Percentiles rank a stretch among this genome's conserved stretches.
phyloP scores from a whole-genome alignment of 208 protist genomes.

The Herpetomonas samuelpessoai region DNA sequence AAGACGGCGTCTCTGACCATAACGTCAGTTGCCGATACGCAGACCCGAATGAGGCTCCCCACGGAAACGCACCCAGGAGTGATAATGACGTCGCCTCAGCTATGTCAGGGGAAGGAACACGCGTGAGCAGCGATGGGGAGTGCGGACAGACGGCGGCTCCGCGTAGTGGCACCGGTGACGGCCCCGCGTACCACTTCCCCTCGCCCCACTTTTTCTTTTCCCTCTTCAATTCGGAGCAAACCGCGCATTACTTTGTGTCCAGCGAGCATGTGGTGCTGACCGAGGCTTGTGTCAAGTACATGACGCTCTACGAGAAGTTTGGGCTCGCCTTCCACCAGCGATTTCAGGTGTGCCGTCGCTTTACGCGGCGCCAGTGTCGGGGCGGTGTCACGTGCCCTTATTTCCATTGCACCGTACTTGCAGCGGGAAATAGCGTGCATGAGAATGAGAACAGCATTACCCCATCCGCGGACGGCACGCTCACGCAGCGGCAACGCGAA shows the following conservation, averaged over 20 bases:
- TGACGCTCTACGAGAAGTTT: slow-evolving; percentile 39
- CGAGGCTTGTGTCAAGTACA: slow-evolving; percentile 55
- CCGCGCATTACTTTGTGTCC: slow-evolving; percentile 50
- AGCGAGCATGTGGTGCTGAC: slow-evolving; percentile 59
- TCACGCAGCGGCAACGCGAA: slow-evolving; percentile 18
- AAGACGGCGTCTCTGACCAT: too few species aligned
- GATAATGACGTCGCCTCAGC: too few species aligned
- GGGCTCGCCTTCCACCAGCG: slow-evolving; percentile 53
- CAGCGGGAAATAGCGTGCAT: slow-evolving; percentile 46
- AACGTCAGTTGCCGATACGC: too few species aligned
- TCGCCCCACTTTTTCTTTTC: too few species aligned
- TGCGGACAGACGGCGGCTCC: too few species aligned
- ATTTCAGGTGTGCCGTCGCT: slow-evolving; percentile 68
- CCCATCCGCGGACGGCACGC: slow-evolving; percentile 8
- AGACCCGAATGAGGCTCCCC: too few species aligned
- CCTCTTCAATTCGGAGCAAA: slow-evolving; percentile 51
- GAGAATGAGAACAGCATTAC: slow-evolving; percentile 65
- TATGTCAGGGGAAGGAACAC: too few species aligned
- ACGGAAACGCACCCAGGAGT: too few species aligned
- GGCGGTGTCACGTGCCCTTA: slow-evolving; percentile 47
- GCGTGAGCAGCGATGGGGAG: too few species aligned
- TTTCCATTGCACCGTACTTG: slow-evolving; percentile 44
- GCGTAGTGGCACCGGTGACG: too few species aligned
- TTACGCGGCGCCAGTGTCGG: slow-evolving; percentile 32
- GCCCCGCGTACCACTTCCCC: too few species aligned